Percentiles rank a stretch among this genome's conserved stretches.
phyloP scores from a whole-genome alignment of 1,284 basidiomycete species.

The Sporisorium iseilematis-ciliati region DNA sequence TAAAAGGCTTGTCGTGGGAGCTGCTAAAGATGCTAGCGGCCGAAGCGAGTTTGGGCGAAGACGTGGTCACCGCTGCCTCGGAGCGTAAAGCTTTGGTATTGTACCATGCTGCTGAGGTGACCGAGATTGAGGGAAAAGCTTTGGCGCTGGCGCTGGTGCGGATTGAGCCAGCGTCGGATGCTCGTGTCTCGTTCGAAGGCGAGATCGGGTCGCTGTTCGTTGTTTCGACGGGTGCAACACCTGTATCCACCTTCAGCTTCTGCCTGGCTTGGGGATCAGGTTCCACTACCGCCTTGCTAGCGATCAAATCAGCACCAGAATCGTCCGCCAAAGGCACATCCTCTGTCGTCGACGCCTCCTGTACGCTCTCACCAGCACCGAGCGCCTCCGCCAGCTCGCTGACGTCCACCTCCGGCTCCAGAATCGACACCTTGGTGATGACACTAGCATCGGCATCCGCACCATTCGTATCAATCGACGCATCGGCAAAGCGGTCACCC shows the following conservation, averaged over 20 bases:
- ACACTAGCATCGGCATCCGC: slow-evolving; percentile 28
- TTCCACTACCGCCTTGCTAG: neutral
- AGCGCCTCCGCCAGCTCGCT: slow-evolving; percentile 41
- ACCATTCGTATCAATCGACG: slow-evolving; percentile 28
- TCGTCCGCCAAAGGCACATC: neutral
- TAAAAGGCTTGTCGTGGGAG: slow-evolving; percentile 1
- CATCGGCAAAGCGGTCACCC: slow-evolving; percentile 30
- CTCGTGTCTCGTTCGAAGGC: slow-evolving; percentile 3
- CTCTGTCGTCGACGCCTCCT: neutral
- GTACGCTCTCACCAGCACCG: slow-evolving; percentile 7
- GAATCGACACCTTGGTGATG: slow-evolving; percentile 40
- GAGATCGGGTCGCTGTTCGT: neutral
- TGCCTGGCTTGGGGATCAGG: neutral
- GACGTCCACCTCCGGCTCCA: slow-evolving; percentile 52
- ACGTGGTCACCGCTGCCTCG: slow-evolving; percentile 12
- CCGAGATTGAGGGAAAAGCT: slow-evolving; percentile 55
- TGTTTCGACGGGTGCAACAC: neutral
- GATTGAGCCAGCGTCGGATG: slow-evolving; percentile 32
- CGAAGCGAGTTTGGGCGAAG: slow-evolving; percentile 21
- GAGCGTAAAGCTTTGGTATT: slow-evolving; percentile 40
- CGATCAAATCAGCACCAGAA: slow-evolving; percentile 5
- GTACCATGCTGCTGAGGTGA: slow-evolving; percentile 59
- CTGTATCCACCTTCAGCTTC: neutral
- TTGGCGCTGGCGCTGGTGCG: slow-evolving; percentile 39
- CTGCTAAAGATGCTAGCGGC: slow-evolving; percentile 21